Percentiles rank a stretch among this genome's conserved stretches.
Conservation (phyloP, 805 yeast species). For the Wickerhamia fluorescens region DNA sequence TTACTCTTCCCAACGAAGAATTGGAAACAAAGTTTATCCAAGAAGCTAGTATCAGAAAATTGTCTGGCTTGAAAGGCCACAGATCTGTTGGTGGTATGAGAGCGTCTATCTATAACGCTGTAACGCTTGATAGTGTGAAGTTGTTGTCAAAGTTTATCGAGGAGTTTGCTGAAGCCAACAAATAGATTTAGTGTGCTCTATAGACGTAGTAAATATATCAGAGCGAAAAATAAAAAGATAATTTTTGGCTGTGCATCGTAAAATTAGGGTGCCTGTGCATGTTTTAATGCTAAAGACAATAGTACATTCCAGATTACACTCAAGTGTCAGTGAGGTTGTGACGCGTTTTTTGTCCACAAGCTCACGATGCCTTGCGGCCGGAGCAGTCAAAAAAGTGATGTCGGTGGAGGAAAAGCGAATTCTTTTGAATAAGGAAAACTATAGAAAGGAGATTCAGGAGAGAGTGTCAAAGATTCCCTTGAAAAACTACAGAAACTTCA, state of each 20-base stretch:
- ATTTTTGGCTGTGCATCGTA: constrained; percentile 1
- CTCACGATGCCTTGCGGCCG: too few species aligned
- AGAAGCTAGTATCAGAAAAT: constrained; percentile 50
- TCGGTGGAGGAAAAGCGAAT: constrained; percentile 19
- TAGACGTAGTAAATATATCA: constrained; percentile 1
- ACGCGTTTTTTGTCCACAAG: too few species aligned
- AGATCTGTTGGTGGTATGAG: constrained; percentile 97
- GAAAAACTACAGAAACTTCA: constrained; percentile 78
- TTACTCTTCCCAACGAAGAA: constrained; percentile 60
- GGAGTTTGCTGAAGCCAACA: constrained; percentile 45
- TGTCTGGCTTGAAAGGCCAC: constrained; percentile 88
- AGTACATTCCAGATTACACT: too few species aligned
- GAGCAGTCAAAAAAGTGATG: not conserved
- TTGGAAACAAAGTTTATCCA: constrained; percentile 64
- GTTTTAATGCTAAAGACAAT: too few species aligned
- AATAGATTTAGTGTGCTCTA: too few species aligned
- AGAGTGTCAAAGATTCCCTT: constrained; percentile 76
- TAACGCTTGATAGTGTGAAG: constrained; percentile 53
- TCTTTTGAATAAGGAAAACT: constrained; percentile 25
- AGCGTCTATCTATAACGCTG: constrained; percentile 88
- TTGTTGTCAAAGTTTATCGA: constrained; percentile 49
- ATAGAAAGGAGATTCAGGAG: constrained; percentile 34
- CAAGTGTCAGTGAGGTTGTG: too few species aligned
- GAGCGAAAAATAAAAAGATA: not conserved
- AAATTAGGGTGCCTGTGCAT: too few species aligned